Conservation (phyloP, 2,329 filamentous ascomycete genomes). For the Claviceps humidiphila region DNA sequence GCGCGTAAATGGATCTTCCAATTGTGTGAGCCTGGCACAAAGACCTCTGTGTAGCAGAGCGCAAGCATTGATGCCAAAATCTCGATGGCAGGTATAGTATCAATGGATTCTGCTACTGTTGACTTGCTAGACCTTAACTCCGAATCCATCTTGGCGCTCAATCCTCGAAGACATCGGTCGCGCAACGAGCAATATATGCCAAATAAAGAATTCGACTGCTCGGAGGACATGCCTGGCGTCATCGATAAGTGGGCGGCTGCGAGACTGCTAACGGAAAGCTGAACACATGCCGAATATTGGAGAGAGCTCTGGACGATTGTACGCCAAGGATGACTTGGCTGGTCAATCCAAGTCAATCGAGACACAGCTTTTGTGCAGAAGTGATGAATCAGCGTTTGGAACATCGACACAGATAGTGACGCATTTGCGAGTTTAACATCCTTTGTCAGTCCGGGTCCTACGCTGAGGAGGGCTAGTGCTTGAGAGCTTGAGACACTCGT, state of each 20-base stretch:
- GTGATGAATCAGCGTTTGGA: slow-evolving; percentile 8
- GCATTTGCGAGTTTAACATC: not conserved
- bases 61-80: slow-evolving; percentile 6
- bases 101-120: not conserved
- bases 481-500: not conserved
- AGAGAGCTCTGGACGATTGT: slow-evolving; percentile 6
- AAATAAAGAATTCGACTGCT: slow-evolving; percentile 1
- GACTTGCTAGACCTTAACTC: not conserved
- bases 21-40: slow-evolving; percentile 4
- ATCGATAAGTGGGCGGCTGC: slow-evolving; percentile 6
- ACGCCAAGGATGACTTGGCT: slow-evolving; percentile 10
- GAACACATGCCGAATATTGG: slow-evolving; percentile 8
- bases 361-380: slow-evolving; percentile 10
- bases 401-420: slow-evolving; percentile 4
- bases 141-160: slow-evolving; percentile 4
- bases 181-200: slow-evolving; percentile 1
- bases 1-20: slow-evolving; percentile 7
- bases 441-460: not conserved
- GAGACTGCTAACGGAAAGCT: slow-evolving; percentile 6
- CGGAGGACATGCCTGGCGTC: not conserved
- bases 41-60: slow-evolving; percentile 6
- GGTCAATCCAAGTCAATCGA: slow-evolving; percentile 12
- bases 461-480: not conserved
- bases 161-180: slow-evolving; percentile 1
- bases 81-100: not conserved